Evolutionary conservation across 2,329 filamentous ascomycete genomes (phyloP), one percentile per base, ranked within the genome.

Genomic region (Pyrenochaeta sp.): DNA sequence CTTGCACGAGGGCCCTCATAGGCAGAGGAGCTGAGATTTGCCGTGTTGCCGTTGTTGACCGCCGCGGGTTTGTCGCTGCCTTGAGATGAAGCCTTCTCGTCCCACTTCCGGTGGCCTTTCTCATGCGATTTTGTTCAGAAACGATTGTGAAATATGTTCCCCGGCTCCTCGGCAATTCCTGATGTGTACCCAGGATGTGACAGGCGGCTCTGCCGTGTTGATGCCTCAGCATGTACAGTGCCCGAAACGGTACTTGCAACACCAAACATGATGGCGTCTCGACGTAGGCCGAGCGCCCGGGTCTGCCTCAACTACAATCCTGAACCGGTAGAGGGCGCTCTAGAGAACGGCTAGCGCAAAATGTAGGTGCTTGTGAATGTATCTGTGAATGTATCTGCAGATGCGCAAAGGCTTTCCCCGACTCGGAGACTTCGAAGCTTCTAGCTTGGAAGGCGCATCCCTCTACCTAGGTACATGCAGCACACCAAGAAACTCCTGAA

Each of bases 221-320:
- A 39, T 65, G 67, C 63, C 62, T 66, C 58, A 59, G 59, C 52
- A 24, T 47, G 15, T 13, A 19, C 9, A 39, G 36, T 39, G 46
- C 27, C 51, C 66, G 71, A 73, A 74, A 73, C 72, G 61, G 55
- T 27, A 44, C 44, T 61, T 72, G 64, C 52, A 63, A 70, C 67
- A 65, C 54, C 24, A 54, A 53, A 55, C 50, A 56, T 56, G 55
- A 54, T 61, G 51, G 56, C 62, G 65, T 68, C 65, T 71, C 68
- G 58, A 52, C 50, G 37, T 28, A 57, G 47, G 55, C 25, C 39
- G 43, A 7, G 42, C 46, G 47, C 52, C 37, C 27, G 8, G 52
- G 13, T 34, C 45, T 19, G 49, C 32, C 27, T 49, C 2, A 32
- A 30, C 5, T 12, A 9, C 5, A 8, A 22, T 51, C 25, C 25